Percentiles rank a stretch among this genome's conserved stretches.
Conservation (phyloP, 176 grass and related monocot genomes). For the Calamus simplicifolius region DNA sequence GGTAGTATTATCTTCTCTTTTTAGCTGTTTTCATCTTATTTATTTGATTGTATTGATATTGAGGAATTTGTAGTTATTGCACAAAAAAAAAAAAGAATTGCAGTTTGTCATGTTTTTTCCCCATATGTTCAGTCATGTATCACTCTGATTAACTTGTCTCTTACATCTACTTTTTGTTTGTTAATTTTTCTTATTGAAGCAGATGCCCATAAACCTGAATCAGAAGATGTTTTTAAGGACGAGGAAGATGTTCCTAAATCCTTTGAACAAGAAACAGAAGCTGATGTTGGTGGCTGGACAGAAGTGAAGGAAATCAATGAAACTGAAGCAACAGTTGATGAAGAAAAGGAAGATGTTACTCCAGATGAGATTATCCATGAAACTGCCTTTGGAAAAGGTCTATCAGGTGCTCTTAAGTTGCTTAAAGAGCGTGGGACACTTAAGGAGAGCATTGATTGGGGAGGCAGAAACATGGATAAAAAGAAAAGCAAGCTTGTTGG, state of each 20-base stretch:
- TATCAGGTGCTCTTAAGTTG: slow-evolving; percentile 72
- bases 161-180: slow-evolving; percentile 10
- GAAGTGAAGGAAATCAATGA: slow-evolving; percentile 31
- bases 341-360: slow-evolving; percentile 44
- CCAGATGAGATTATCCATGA: slow-evolving; percentile 75
- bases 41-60: too few species aligned
- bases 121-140: not conserved
- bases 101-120: not conserved
- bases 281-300: slow-evolving; percentile 23
- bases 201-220: slow-evolving; percentile 65
- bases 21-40: not conserved
- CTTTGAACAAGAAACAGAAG: slow-evolving; percentile 29
- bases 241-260: slow-evolving; percentile 43
- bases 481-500: slow-evolving; percentile 87
- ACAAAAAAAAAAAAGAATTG: too few species aligned
- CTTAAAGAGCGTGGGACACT: slow-evolving; percentile 67
- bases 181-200: slow-evolving; percentile 16
- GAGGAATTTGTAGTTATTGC: too few species aligned
- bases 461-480: slow-evolving; percentile 83
- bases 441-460: slow-evolving; percentile 79
- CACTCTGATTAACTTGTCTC: too few species aligned
- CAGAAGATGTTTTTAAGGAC: slow-evolving; percentile 83
- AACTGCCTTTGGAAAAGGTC: slow-evolving; percentile 67
- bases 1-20: slow-evolving; percentile 44
- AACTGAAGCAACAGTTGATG: slow-evolving; percentile 15